Evolutionary conservation across 164 flowering plant species (phyloP).

Genomic region (Annona cherimola): DNA sequence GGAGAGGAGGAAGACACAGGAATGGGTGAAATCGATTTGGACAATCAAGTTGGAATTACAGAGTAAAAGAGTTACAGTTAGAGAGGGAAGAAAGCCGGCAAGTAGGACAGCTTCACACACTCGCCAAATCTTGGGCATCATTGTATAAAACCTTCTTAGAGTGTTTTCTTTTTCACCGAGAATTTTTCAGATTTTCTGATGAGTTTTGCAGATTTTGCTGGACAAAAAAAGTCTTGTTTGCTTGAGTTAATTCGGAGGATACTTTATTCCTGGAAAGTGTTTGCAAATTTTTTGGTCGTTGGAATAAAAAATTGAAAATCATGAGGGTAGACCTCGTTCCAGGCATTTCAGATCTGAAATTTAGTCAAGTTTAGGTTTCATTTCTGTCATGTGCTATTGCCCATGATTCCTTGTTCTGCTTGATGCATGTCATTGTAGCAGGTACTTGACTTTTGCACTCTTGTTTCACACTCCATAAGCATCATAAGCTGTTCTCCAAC

Average conservation of each 20-base stretch:
- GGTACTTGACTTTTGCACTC: no score
- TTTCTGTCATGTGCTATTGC: no score
- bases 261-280: not conserved
- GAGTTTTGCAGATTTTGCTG: slow-evolving; percentile 8
- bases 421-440: no score
- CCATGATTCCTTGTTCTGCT: no score
- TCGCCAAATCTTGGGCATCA: slow-evolving; percentile 6
- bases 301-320: not conserved
- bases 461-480: no score
- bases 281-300: not conserved
- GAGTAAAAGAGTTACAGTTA: slow-evolving; percentile 18
- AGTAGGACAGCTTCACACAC: not conserved
- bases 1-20: slow-evolving; percentile 96
- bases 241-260: slow-evolving; percentile 7
- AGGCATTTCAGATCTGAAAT: not conserved
- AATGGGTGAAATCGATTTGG: slow-evolving; percentile 79
- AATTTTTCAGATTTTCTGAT: not conserved
- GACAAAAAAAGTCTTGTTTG: not conserved
- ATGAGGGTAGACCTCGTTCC: not conserved
- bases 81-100: not conserved
- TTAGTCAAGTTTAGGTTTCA: not conserved
- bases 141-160: slow-evolving; percentile 8
- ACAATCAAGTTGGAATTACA: slow-evolving; percentile 35
- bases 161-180: not conserved
- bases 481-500: no score